Percentiles rank a stretch among this genome's conserved stretches.
These are phyloP conservation scores for Citrus sp. DNA, from an alignment of 345 rosid genomes.

Conservation along the genomic window DNA sequence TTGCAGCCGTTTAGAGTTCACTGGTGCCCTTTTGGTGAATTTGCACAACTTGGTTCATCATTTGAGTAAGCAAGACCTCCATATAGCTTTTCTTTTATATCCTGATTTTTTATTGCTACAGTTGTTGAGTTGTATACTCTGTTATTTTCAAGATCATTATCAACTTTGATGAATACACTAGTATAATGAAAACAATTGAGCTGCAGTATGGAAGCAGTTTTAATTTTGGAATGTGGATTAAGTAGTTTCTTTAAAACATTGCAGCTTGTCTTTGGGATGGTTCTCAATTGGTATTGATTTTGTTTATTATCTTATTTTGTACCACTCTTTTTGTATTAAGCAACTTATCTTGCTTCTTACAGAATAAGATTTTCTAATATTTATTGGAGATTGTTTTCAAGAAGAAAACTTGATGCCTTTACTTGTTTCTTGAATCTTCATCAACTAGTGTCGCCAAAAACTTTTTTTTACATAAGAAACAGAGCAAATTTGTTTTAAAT, in stretches of 20 bases:
- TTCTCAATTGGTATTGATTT: neutral
- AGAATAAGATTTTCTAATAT: neutral
- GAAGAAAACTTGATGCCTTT: neutral
- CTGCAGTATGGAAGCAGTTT: neutral
- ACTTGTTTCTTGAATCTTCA: neutral
- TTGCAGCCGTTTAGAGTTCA: slow-evolving; percentile 59
- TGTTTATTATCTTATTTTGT: neutral
- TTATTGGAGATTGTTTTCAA: neutral
- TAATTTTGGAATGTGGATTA: neutral
- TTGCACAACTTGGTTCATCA: slow-evolving; percentile 38
- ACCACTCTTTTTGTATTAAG: neutral
- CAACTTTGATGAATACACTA: neutral
- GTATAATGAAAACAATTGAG: neutral
- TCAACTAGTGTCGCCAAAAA: neutral
- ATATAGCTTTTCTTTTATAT: neutral
- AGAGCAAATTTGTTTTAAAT: neutral
- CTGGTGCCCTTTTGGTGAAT: slow-evolving; percentile 68
- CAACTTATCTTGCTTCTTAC: neutral
- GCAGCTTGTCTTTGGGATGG: neutral
- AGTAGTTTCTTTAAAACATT: neutral
- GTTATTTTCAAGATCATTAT: neutral
- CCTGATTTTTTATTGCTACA: neutral
- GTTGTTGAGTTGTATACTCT: neutral
- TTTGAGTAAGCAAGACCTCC: slow-evolving; percentile 50
- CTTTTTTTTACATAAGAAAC: neutral